Conservation (phyloP, 2,329 filamentous ascomycete species). For the Colletotrichum liaoningense region DNA sequence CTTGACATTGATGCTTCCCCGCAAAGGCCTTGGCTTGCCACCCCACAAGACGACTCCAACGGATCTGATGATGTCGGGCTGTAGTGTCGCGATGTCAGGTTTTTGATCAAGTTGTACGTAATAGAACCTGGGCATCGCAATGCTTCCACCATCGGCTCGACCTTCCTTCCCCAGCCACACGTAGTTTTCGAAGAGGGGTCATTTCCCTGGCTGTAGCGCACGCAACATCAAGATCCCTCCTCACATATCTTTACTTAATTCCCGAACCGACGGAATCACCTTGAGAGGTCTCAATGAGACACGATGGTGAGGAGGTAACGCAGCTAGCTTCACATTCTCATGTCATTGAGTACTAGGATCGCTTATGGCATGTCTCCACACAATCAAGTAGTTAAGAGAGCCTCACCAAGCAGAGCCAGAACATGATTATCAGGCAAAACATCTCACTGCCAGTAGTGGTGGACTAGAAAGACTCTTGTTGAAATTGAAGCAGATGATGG, state of each 20-base stretch:
- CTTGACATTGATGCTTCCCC: conserved; percentile 7
- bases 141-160: no score
- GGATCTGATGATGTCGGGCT: background rate
- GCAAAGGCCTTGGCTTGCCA: conserved; percentile 14
- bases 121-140: background rate
- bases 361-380: no score
- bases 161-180: background rate
- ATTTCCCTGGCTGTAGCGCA: background rate
- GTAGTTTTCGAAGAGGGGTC: background rate
- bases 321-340: no score
- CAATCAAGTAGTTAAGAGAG: no score
- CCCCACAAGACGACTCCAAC: background rate
- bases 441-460: background rate
- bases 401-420: no score
- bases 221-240: background rate
- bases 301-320: no score
- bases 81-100: background rate
- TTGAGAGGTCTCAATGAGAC: background rate
- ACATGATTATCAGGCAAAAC: no score
- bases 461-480: background rate
- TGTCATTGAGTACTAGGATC: no score
- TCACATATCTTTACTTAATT: no score
- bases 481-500: background rate
- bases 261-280: background rate
- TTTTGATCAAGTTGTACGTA: background rate